Base-by-base conservation (phyloP, 164 flowering plant species). In the Macadamia integrifolia region DNA sequence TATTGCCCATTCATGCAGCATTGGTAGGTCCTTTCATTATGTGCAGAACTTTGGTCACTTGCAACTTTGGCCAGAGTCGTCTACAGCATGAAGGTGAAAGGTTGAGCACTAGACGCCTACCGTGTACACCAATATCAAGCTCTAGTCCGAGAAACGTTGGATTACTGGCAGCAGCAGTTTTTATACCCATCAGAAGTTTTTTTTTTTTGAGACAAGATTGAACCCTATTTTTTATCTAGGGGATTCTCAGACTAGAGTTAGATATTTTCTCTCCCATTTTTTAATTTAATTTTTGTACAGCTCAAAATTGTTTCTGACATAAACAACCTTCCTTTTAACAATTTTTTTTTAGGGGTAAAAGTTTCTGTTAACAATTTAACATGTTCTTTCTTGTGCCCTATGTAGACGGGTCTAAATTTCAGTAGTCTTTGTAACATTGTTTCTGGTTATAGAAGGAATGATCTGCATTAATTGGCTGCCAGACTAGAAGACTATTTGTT, bases 211-310 rank as follows among this genome's bases (percentile, higher is more conserved):
- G 76, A 69, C 72, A 69, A 71, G 70, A 67, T 64, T 72, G 44
- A 63, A 52, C 77, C 77, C 72, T 58, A 56, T 70, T 78, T 67
- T 75, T 78, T 69, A 50, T 72, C 70, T 7, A 12, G 77, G 77
- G 76, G 72, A 61, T 66, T 44, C 72, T 67, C 66, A 60, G 57
- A 49, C 40, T 2, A 2, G 40, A 35, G 40, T 35, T 35, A 35
- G 40, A 35, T 35, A 2, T 23, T 49, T 49, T 49, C 53, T 49
- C 11, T 10, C 5, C 15, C 15, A 2, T 10, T 49, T 49, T 49
- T 49, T 49, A 4, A 49, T 49, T 49, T 49, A 49, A 10, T 8
- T 49, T 49, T 49, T 49, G 53, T 49, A 49, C 11, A 49, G 53
- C 11, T 49, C 53, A 49, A 49, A 10, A 49, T 49, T 49, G 53